Percentiles rank a stretch among this genome's conserved stretches.
Evolutionary conservation across 1,284 basidiomycete species (phyloP).

Genomic region (Pyrrhoderma lamaoense): DNA sequence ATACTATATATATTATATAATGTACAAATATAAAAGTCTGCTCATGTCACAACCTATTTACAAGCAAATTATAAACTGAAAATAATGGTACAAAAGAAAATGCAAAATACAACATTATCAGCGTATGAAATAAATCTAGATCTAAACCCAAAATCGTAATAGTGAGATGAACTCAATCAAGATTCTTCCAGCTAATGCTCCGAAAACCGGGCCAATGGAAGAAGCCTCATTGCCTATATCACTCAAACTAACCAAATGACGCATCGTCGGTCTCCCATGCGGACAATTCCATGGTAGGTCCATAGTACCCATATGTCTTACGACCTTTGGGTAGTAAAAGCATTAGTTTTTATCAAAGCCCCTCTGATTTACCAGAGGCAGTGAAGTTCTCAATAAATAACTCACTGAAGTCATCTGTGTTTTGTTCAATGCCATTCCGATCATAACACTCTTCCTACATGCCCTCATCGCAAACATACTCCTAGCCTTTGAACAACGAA

Average conservation of each 20-base stretch:
- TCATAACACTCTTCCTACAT: constrained; percentile 94
- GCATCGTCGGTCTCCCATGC: constrained; percentile 94
- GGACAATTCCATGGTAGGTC: constrained; percentile 99
- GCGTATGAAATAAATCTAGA: background rate
- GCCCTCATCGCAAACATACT: constrained; percentile 96
- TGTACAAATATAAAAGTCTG: too few species aligned
- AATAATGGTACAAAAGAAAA: too few species aligned
- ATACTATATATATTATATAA: too few species aligned
- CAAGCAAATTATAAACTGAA: too few species aligned
- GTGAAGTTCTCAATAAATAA: constrained; percentile 15
- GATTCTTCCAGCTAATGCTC: background rate
- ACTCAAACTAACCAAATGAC: constrained; percentile 49
- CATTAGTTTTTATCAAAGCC: constrained; percentile 11
- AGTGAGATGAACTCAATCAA: background rate
- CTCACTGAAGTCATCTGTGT: constrained; percentile 77
- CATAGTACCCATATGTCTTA: constrained; percentile 91
- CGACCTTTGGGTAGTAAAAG: constrained; percentile 44
- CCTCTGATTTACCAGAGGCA: constrained; percentile 13
- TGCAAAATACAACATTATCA: too few species aligned
- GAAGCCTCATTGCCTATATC: background rate
- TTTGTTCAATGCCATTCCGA: constrained; percentile 76
- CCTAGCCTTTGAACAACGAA: constrained; percentile 88
- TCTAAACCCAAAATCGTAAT: background rate
- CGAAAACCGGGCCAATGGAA: too few species aligned
- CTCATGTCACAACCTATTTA: too few species aligned